phyloP scores from a whole-genome alignment of 139 green algal species.

The Chlorella sp. region DNA sequence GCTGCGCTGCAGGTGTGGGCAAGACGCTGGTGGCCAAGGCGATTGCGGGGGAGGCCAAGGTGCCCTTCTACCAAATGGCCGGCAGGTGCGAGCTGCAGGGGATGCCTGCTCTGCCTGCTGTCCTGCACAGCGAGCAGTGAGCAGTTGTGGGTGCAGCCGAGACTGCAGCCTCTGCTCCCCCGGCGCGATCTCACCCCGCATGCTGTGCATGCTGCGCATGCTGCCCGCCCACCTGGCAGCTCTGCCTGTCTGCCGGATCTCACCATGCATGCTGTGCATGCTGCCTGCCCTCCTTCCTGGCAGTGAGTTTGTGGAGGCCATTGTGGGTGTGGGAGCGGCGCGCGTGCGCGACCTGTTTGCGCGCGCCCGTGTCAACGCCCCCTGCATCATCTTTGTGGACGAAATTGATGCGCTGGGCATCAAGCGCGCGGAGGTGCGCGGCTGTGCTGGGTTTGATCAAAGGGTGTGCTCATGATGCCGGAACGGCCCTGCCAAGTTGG shows the following conservation, averaged over 20 bases:
- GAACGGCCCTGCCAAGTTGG: too few relatives aligned
- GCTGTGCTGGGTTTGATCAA: neutral
- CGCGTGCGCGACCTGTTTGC: conserved; percentile 97
- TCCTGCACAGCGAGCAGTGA: too few relatives aligned
- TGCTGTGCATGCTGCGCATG: too few relatives aligned
- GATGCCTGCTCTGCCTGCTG: too few relatives aligned
- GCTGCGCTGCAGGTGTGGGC: conserved; percentile 70
- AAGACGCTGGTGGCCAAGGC: conserved; percentile 97
- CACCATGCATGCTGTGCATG: too few relatives aligned
- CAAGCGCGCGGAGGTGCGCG: conserved; percentile 76
- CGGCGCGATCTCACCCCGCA: too few relatives aligned
- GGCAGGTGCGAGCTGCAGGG: conserved; percentile 53
- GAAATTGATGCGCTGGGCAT: conserved; percentile 97
- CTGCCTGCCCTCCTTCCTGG: neutral
- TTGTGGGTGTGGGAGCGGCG: conserved; percentile 96
- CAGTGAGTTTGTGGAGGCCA: conserved; percentile 98
- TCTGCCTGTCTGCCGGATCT: too few relatives aligned
- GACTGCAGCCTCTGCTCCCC: too few relatives aligned
- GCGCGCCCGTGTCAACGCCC: conserved; percentile 83
- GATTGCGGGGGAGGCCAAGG: conserved; percentile 88
- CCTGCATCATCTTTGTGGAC: conserved; percentile 99
- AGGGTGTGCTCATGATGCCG: too few relatives aligned
- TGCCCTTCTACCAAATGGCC: conserved; percentile 95
- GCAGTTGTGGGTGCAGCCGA: too few relatives aligned
- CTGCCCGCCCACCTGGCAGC: too few relatives aligned